Base-by-base conservation (phyloP, 805 yeast species). In the Lipomyces yamadae region DNA sequence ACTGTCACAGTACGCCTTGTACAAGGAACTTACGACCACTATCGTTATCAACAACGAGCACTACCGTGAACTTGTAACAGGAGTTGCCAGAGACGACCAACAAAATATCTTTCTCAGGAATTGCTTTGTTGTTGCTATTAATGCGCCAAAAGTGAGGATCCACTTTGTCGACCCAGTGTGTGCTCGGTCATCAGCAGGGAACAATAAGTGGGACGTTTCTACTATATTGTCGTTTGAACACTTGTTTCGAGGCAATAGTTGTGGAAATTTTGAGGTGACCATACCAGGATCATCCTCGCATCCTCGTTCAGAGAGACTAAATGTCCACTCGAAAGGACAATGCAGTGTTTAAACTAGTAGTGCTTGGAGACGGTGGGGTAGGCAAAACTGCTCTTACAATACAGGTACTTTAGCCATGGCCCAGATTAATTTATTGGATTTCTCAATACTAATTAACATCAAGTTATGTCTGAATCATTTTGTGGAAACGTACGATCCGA, bases 301-400 rank as follows among this genome's bases (percentile, higher is more conserved):
- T 24, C 24, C 24, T 24, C 48, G 48, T 15, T 42, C 42, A 24
- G 24, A 3, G 18, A 42, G 48, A 42, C 48, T 42, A n/a, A 42
- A 60, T 55, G 60, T 32, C 56, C 15, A 13, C 37, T 8, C 60
- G 62, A 24, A 60, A 65, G 48, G 66, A 62, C 30, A 65, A 29
- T 32, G 57, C 62, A 1, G 52, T 50, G 6, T 50, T 65, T 48
- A 66, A 91, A 76, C 81, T 95, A 56, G 98, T 91, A 18, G 95
- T 94, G 24, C 81, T 94, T 66, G 99, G 99, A 68, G 96, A 97
- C 13, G 98, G 98, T 73, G 97, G 98, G 79, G 97, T 92, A 7
- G 99, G 99, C 73, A 94, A 94, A 75, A 91, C 98, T 32, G 92
- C 96, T 52, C 81, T 94, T 53, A 92, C 97, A 1, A 73, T 71